Conservation (phyloP, 768 basidiomycete genomes). For the Lentinula sp. region DNA sequence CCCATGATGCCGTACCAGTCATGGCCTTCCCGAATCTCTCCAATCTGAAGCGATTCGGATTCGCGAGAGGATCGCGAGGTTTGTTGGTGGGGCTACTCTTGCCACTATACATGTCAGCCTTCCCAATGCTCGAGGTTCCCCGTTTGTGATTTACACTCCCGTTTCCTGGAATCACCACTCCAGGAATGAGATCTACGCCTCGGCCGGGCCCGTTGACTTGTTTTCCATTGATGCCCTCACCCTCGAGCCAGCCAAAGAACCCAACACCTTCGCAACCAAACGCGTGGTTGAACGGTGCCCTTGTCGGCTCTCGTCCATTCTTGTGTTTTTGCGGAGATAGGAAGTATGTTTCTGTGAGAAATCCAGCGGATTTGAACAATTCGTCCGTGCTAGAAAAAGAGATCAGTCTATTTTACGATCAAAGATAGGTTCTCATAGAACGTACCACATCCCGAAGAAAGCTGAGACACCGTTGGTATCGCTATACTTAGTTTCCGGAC, state of each 20-base stretch:
- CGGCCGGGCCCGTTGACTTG: slow-evolving; percentile 12
- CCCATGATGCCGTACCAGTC: slow-evolving; percentile 69
- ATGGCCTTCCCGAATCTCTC: slow-evolving; percentile 73
- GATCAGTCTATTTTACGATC: neutral
- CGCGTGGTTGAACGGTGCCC: slow-evolving; percentile 68
- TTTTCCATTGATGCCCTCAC: slow-evolving; percentile 25
- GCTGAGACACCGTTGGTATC: slow-evolving; percentile 63
- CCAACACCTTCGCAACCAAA: slow-evolving; percentile 43
- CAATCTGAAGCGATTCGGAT: slow-evolving; percentile 44
- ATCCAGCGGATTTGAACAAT: slow-evolving; percentile 69
- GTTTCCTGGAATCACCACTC: neutral
- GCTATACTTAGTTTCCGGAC: slow-evolving; percentile 60
- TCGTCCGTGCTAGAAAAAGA: slow-evolving; percentile 55
- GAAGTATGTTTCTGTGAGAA: slow-evolving; percentile 64
- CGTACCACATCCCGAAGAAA: slow-evolving; percentile 64
- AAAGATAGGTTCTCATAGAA: slow-evolving; percentile 6
- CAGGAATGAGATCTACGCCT: slow-evolving; percentile 15
- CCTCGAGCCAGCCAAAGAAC: slow-evolving; percentile 76
- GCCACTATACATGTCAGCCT: neutral
- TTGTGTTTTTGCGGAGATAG: slow-evolving; percentile 25
- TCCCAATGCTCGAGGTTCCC: slow-evolving; percentile 4
- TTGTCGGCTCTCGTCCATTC: slow-evolving; percentile 37
- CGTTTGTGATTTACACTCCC: neutral
- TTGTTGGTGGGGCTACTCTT: neutral
- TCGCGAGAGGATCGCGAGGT: slow-evolving; percentile 3